Conservation (phyloP, 495 filamentous ascomycete genomes). For the Jackrogersella multiformis region DNA sequence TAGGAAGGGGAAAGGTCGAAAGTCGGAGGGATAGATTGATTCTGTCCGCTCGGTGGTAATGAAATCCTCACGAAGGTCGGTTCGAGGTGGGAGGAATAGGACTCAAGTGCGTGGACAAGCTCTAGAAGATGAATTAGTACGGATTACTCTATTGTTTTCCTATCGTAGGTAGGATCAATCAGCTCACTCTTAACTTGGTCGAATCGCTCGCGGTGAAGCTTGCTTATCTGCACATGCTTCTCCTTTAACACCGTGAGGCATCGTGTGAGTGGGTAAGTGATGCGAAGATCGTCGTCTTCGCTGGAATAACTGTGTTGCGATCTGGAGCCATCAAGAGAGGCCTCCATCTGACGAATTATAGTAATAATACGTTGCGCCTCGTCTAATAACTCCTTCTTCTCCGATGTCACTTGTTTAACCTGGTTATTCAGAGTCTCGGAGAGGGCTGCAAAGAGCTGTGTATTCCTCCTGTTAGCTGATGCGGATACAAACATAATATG, state of each 20-base stretch:
- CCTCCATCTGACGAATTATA: constrained; percentile 90
- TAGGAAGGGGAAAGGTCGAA: constrained; percentile 93
- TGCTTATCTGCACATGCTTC: constrained; percentile 80
- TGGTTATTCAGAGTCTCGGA: constrained; percentile 89
- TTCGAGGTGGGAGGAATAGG: constrained; percentile 94
- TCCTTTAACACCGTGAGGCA: constrained; percentile 84
- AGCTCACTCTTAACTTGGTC: constrained; percentile 91
- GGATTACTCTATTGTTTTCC: not conserved
- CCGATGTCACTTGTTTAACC: constrained; percentile 77
- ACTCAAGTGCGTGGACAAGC: constrained; percentile 90
- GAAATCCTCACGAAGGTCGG: constrained; percentile 80
- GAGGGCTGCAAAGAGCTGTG: constrained; percentile 83
- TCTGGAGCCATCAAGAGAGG: constrained; percentile 80
- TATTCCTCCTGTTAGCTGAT: constrained; percentile 41
- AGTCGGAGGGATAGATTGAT: constrained; percentile 75
- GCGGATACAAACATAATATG: constrained; percentile 1
- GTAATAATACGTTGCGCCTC: constrained; percentile 88
- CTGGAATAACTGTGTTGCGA: constrained; percentile 61
- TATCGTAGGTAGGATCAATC: not conserved
- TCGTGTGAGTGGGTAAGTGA: constrained; percentile 81
- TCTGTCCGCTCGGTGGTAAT: constrained; percentile 80
- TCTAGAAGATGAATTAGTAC: constrained; percentile 61
- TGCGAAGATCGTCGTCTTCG: constrained; percentile 69
- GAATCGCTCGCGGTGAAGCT: constrained; percentile 85
- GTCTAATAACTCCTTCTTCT: constrained; percentile 87